Percentiles rank a stretch among this genome's conserved stretches.
Evolutionary conservation across 2,329 filamentous ascomycete genomes (phyloP).

Genomic region (Botrytis pseudocinerea): DNA sequence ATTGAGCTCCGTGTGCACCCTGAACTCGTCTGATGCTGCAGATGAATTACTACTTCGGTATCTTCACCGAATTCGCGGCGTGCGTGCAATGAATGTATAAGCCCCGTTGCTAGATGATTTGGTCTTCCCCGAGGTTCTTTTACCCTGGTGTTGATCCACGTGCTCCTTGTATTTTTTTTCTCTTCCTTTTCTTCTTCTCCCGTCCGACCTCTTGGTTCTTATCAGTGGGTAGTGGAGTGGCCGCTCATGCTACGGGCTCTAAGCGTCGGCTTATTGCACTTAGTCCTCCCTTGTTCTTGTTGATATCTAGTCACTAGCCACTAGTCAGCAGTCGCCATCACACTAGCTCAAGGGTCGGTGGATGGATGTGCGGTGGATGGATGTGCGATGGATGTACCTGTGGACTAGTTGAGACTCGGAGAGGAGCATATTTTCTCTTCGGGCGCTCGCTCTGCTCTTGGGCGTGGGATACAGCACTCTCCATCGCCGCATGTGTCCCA

Average conservation of each 20-base stretch:
- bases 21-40: not conserved
- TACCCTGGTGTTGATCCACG: conserved; percentile 12
- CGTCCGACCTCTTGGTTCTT: not conserved
- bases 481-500: not conserved
- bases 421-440: not conserved
- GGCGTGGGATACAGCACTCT: not conserved
- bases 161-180: not conserved
- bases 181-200: not conserved
- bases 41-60: not conserved
- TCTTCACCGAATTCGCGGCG: not conserved
- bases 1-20: not conserved
- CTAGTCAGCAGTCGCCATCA: not conserved
- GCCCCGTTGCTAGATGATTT: not conserved
- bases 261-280: conserved; percentile 1
- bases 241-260: not conserved
- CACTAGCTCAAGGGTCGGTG: not conserved
- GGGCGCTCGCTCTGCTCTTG: not conserved
- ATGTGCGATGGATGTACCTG: too few species aligned
- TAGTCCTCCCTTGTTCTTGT: not conserved
- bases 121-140: conserved; percentile 8
- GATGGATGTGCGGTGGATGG: not conserved
- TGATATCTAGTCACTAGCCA: not conserved
- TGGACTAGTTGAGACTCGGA: not conserved
- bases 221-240: conserved; percentile 7
- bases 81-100: not conserved